Conservation (phyloP, 2,329 filamentous ascomycete species). For the Sphaerulina musiva region DNA sequence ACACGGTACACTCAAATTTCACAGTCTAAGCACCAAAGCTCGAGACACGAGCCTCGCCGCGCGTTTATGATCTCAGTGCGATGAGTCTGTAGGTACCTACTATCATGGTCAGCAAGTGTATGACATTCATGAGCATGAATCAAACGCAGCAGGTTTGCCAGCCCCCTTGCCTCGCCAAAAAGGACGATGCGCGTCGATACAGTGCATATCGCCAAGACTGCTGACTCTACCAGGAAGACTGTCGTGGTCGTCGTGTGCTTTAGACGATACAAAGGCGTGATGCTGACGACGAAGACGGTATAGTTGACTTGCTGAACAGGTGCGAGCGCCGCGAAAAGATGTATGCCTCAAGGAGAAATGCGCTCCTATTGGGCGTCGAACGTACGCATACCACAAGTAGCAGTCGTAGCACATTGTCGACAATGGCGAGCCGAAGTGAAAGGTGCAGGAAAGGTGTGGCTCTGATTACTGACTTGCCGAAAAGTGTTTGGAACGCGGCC, state of each 20-base stretch:
- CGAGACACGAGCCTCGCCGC: no score
- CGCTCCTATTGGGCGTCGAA: constrained; percentile 5
- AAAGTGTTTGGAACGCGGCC: constrained; percentile 17
- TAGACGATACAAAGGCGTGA: background rate
- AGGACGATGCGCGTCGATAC: constrained; percentile 4
- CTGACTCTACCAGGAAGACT: background rate
- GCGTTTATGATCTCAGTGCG: no score
- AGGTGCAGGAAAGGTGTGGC: constrained; percentile 23
- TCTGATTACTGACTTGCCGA: constrained; percentile 28
- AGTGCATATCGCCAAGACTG: background rate
- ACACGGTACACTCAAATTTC: no score
- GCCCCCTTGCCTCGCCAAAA: background rate
- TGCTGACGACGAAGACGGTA: constrained; percentile 1
- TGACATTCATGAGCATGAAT: background rate
- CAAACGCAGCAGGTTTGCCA: background rate
- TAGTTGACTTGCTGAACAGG: constrained; percentile 9
- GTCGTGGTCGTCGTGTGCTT: background rate
- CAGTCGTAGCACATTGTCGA: constrained; percentile 16
- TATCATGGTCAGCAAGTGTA: no score
- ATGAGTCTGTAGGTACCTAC: no score
- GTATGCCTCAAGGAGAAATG: constrained; percentile 5
- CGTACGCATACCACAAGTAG: constrained; percentile 3
- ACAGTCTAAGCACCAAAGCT: no score
- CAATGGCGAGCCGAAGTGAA: constrained; percentile 19
- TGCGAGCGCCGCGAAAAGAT: constrained; percentile 8